Conservation (phyloP, 1,139 yeast species). For the Candida glucosophila region DNA sequence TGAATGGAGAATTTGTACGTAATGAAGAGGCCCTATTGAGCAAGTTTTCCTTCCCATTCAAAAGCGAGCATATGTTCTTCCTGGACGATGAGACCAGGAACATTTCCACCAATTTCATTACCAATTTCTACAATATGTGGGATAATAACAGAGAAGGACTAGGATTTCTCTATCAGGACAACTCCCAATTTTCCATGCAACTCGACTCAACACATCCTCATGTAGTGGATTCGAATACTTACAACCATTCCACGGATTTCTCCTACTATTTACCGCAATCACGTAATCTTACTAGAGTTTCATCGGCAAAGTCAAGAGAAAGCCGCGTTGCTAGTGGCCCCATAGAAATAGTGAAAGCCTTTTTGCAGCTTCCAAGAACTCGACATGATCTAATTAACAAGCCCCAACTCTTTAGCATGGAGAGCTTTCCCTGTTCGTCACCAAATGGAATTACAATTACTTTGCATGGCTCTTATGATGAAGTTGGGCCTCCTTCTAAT, state of each 20-base stretch:
- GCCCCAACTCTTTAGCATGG: constrained; percentile 68
- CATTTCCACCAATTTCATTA: constrained; percentile 65
- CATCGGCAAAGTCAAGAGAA: constrained; percentile 47
- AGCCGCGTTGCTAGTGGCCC: constrained; percentile 64
- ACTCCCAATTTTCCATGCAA: constrained; percentile 75
- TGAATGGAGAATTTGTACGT: constrained; percentile 73
- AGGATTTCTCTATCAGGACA: constrained; percentile 65
- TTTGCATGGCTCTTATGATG: constrained; percentile 80
- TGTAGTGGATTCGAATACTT: constrained; percentile 34
- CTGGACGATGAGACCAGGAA: constrained; percentile 68
- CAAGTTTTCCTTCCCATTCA: constrained; percentile 53
- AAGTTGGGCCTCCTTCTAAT: constrained; percentile 45
- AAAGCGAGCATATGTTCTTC: constrained; percentile 49
- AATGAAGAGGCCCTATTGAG: constrained; percentile 54
- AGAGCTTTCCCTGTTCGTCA: constrained; percentile 63
- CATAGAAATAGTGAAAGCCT: constrained; percentile 51
- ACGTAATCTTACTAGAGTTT: constrained; percentile 66
- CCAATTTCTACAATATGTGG: constrained; percentile 73
- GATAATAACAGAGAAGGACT: constrained; percentile 70
- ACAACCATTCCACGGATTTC: constrained; percentile 34
- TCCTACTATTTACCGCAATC: constrained; percentile 63
- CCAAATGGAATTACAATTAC: constrained; percentile 70
- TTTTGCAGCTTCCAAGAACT: constrained; percentile 64
- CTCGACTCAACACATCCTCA: constrained; percentile 46
- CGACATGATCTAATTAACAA: constrained; percentile 58